phyloP scores from a whole-genome alignment of 768 basidiomycete genomes.

The Tulasnella sp. region DNA sequence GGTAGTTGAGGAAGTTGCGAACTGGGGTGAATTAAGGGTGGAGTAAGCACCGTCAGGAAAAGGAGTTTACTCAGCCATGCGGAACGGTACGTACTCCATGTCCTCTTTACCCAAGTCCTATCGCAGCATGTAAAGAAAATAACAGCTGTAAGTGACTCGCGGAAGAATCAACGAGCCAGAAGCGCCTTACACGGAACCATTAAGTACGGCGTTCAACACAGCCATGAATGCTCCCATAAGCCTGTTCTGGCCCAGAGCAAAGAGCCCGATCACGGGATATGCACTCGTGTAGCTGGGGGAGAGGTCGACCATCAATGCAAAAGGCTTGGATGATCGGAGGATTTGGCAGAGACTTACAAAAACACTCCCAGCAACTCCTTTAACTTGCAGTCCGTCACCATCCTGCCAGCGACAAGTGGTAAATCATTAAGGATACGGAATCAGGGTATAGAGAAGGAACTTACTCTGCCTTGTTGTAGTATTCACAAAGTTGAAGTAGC shows the following conservation, averaged over 20 bases:
- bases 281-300: slow-evolving; percentile 27
- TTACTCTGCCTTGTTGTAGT: slow-evolving; percentile 20
- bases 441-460: background rate
- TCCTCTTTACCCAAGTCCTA: slow-evolving; percentile 9
- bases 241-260: slow-evolving; percentile 33
- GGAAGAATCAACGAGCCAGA: background rate
- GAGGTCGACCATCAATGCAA: background rate
- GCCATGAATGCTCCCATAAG: slow-evolving; percentile 27
- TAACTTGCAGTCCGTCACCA: slow-evolving; percentile 26
- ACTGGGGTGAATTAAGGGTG: background rate
- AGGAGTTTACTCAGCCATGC: background rate
- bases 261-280: slow-evolving; percentile 31
- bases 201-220: slow-evolving; percentile 29
- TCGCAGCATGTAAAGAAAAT: background rate
- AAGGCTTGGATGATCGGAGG: background rate
- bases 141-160: background rate
- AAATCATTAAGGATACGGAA: background rate
- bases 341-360: slow-evolving; percentile 19
- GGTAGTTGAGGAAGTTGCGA: slow-evolving; percentile 6
- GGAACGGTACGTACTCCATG: slow-evolving; percentile 33
- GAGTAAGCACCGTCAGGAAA: background rate
- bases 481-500: slow-evolving; percentile 26
- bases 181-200: slow-evolving; percentile 23
- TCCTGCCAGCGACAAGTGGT: background rate
- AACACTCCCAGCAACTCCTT: slow-evolving; percentile 31